Percentiles rank a stretch among this genome's conserved stretches.
phyloP scores from a whole-genome alignment of 768 basidiomycete species.

The Rossbeevera mucosa region DNA sequence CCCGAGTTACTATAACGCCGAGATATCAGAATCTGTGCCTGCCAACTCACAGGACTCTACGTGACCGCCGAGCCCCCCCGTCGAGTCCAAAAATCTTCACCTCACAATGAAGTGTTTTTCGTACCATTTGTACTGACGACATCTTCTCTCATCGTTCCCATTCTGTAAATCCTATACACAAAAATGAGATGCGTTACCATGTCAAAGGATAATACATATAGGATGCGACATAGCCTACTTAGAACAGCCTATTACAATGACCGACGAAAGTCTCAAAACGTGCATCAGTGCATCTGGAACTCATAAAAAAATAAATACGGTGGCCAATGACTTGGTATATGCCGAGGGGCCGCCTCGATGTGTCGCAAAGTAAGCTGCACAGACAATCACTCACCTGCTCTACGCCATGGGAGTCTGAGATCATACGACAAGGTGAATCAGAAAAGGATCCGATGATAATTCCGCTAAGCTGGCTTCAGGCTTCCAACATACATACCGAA shows the following conservation, averaged over 20 bases:
- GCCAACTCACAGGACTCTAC: neutral
- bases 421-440: neutral
- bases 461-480: neutral
- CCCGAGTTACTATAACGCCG: neutral
- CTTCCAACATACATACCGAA: neutral
- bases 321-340: neutral
- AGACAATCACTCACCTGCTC: neutral
- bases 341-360: neutral
- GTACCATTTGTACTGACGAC: neutral
- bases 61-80: neutral
- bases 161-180: neutral
- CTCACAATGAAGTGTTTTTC: neutral
- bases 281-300: neutral
- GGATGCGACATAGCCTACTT: neutral
- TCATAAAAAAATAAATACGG: neutral
- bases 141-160: neutral
- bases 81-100: neutral
- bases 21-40: neutral
- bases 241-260: neutral
- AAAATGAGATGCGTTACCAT: neutral
- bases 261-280: neutral
- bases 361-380: neutral
- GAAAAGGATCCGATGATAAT: neutral
- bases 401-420: neutral
- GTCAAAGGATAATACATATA: neutral